Conservation (phyloP, 768 basidiomycete species). For the Hypholoma fasciculare region DNA sequence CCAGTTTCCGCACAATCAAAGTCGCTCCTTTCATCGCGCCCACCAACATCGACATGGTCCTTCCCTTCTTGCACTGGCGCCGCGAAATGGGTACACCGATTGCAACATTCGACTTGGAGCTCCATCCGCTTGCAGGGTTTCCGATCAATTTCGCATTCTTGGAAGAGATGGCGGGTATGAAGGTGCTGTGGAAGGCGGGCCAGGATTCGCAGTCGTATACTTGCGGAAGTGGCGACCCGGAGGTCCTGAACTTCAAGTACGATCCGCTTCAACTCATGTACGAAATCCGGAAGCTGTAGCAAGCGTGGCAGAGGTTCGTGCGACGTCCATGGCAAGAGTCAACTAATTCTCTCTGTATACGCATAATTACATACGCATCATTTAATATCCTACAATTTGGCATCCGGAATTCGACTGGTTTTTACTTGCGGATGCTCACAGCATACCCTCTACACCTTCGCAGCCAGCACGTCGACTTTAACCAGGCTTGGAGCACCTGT, state of each 20-base stretch:
- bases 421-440: no score
- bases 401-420: no score
- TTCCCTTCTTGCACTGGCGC: constrained; percentile 2
- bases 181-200: neutral
- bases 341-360: no score
- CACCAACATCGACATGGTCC: neutral
- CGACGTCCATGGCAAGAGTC: neutral
- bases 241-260: constrained; percentile 4
- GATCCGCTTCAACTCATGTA: constrained; percentile 1
- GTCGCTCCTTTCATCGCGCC: neutral
- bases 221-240: constrained; percentile 1
- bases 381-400: no score
- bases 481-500: constrained; percentile 28
- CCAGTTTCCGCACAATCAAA: neutral
- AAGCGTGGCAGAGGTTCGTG: neutral
- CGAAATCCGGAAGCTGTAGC: neutral
- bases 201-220: neutral
- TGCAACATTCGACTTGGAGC: neutral
- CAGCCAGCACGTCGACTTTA: constrained; percentile 33
- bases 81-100: neutral
- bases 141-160: constrained; percentile 1
- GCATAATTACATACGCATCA: no score
- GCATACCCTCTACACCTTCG: constrained; percentile 13
- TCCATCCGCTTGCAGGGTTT: constrained; percentile 1
- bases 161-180: constrained; percentile 1